Conservation (phyloP, 192 early-diverging fungal genomes). For the Powellomyces hirtus region DNA sequence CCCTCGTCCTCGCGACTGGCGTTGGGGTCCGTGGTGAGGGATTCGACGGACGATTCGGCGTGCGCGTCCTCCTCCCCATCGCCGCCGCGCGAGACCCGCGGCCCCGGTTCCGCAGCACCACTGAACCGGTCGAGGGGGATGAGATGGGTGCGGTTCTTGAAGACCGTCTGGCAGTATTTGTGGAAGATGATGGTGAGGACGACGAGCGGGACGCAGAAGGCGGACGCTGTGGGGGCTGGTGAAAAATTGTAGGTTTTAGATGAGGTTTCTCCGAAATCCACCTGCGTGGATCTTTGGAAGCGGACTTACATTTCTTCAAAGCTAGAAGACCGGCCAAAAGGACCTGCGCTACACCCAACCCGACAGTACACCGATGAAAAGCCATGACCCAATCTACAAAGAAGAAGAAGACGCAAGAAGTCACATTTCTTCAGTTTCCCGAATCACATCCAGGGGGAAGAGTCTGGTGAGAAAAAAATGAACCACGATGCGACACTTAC, state of each 20-base stretch:
- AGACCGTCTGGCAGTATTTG: conserved; percentile 35
- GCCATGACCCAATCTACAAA: conserved; percentile 49
- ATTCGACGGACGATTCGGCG: neutral
- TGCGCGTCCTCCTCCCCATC: neutral
- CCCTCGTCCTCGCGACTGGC: neutral
- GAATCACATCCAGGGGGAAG: no score
- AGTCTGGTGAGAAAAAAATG: neutral
- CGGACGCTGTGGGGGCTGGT: conserved; percentile 7
- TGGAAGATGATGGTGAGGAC: conserved; percentile 37
- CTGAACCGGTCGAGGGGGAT: conserved; percentile 31
- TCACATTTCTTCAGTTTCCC: no score
- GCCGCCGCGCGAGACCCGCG: neutral
- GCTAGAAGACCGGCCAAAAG: neutral
- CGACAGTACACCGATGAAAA: conserved; percentile 39
- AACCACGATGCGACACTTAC: no score
- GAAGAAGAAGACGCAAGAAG: neutral
- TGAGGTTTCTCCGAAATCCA: neutral
- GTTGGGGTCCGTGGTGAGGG: neutral
- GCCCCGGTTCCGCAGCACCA: neutral
- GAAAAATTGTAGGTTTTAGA: neutral
- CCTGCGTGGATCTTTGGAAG: neutral
- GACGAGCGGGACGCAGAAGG: conserved; percentile 30
- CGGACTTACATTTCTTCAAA: neutral
- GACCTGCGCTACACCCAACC: conserved; percentile 43
- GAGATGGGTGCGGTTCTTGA: conserved; percentile 32